These are phyloP conservation scores for Closterium sp. DNA, from an alignment of 139 green algal species.

Conservation along the genomic window DNA sequence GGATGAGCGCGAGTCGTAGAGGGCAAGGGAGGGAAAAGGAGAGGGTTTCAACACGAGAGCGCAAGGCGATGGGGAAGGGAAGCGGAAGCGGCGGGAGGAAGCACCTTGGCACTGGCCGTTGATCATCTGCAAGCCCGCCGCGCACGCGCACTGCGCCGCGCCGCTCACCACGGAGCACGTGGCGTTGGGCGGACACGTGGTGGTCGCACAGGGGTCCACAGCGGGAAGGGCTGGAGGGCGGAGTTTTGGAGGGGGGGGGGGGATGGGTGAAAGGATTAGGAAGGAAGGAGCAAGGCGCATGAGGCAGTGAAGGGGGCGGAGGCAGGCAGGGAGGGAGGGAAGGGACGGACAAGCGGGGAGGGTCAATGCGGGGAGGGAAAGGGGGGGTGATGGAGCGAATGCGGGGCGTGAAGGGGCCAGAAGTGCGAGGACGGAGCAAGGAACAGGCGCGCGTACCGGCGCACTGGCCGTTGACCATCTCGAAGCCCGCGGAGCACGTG, in stretches of 20 bases:
- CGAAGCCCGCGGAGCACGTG: background rate
- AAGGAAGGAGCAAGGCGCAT: too few species aligned
- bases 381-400: background rate
- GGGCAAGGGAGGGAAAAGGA: too few species aligned
- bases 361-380: too few species aligned
- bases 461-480: slow-evolving; percentile 5
- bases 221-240: background rate
- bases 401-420: too few species aligned
- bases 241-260: background rate
- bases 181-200: slow-evolving; percentile 4
- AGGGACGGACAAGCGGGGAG: too few species aligned
- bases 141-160: background rate
- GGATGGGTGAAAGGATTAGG: background rate
- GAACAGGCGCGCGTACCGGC: background rate
- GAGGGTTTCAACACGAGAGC: background rate
- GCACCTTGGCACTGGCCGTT: background rate
- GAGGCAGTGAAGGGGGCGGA: too few species aligned
- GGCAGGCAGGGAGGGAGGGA: too few species aligned
- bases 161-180: background rate
- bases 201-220: background rate
- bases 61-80: background rate
- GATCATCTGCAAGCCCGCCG: background rate
- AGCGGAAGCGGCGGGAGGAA: background rate
- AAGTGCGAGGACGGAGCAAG: too few species aligned
- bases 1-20: too few species aligned